Base-by-base conservation (phyloP, 805 yeast species). In the Spathaspora passalidarum region DNA sequence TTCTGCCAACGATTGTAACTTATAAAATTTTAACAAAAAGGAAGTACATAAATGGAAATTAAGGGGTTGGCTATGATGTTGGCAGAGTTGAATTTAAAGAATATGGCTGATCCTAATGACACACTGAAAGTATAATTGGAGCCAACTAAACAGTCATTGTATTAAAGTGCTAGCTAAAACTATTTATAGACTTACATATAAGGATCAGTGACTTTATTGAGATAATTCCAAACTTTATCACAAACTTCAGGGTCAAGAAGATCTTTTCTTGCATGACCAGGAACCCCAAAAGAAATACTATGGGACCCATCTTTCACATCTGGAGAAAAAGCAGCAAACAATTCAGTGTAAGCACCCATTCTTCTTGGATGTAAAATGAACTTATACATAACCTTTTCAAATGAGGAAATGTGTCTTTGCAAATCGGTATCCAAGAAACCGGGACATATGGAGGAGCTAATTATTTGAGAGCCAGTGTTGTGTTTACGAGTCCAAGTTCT, bases 291-390 rank as follows among this genome's bases (percentile, higher is more conserved):
- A 3, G 81, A 61, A 46, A 65, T 52, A 47, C 73, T 48, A 54
- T 72, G 59, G 23, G 56, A 61, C 2, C 75, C 74, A 35, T 62
- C 56, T n/a, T 69, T 57, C 35, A 52, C 52, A 49, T 6, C 62
- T 55, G 7, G 79, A 76, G 29, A 56, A 49, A 43, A 75, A 56
- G 0, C 74, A 71, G 4, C 72, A 78, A 49, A 56, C 72, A 18
- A 74, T 55, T 50, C 78, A 11, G 79, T 55, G 44, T 68, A 64
- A 1, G 80, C 75, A 10, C 81, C 81, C 38, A 63, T 62, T 34
- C 53, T 51, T 4, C 63, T 41, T 7, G 56, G 56, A 40, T 57
- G 41, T 16, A 60, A 49, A n/a, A 54, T 52, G 16, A 55, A 50
- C 14, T 37, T 39, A 14, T 32, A 20, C 1, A 29, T 19, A 5